A percentile compares a stretch with the other conserved stretches of the same genome.
Evolutionary conservation across 257 asterid species (phyloP).

Genomic region (Striga asiatica): DNA sequence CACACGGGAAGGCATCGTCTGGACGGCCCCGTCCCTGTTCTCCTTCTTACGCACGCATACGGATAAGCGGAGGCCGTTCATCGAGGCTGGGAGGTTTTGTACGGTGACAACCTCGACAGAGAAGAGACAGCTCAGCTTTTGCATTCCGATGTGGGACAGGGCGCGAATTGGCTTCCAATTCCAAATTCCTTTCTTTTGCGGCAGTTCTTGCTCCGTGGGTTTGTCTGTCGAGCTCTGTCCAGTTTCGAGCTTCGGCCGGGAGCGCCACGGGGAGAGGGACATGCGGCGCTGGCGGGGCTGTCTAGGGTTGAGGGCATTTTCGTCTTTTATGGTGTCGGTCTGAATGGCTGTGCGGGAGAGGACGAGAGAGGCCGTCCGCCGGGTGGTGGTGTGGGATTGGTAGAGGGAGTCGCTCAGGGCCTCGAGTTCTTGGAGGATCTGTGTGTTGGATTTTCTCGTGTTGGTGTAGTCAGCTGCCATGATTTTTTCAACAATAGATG

Average conservation of each 20-base stretch:
- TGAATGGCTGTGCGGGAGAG: conserved; percentile 49
- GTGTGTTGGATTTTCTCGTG: conserved; percentile 48
- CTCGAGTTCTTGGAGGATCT: conserved; percentile 71
- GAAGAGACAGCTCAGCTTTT: conserved; percentile 76
- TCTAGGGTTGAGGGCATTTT: conserved; percentile 37
- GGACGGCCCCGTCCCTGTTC: conserved; percentile 58
- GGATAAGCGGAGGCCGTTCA: conserved; percentile 80
- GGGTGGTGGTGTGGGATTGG: conserved; percentile 38
- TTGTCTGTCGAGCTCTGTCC: not conserved
- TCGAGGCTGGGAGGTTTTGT: conserved; percentile 59
- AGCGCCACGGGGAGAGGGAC: conserved; percentile 80
- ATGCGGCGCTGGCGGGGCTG: conserved; percentile 70
- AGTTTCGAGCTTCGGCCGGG: conserved; percentile 35
- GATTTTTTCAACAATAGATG: not conserved
- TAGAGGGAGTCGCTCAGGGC: conserved; percentile 55
- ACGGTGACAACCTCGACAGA: conserved; percentile 71
- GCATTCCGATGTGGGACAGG: conserved; percentile 64
- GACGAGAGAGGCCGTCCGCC: conserved; percentile 64
- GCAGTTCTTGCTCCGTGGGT: conserved; percentile 19
- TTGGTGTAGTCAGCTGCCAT: conserved; percentile 29
- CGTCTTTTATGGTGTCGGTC: conserved; percentile 12
- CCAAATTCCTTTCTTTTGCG: conserved; percentile 72
- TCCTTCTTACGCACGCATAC: conserved; percentile 82
- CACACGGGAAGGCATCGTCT: conserved; percentile 88
- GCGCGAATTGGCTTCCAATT: conserved; percentile 90